Percentiles rank a stretch among this genome's conserved stretches.
phyloP scores from a whole-genome alignment of 2,329 filamentous ascomycete genomes.

The Colletotrichum endophyticum region DNA sequence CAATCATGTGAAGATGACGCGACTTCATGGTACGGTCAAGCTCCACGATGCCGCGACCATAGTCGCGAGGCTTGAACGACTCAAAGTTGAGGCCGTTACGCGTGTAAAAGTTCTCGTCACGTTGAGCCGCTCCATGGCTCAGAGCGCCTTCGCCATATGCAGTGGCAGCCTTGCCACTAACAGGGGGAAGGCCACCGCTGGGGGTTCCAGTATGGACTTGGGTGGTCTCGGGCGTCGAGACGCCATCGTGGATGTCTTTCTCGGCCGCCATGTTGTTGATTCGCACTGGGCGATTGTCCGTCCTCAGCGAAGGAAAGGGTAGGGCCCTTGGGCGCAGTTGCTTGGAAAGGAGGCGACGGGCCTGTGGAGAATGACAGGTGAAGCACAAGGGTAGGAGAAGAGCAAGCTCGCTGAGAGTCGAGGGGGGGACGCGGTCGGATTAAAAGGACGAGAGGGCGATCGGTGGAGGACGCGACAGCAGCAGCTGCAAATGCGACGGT shows the following conservation, averaged over 20 bases:
- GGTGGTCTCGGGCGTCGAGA: constrained; percentile 14
- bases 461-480: neutral
- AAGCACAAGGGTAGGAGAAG: neutral
- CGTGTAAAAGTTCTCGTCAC: constrained; percentile 20
- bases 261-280: neutral
- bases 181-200: neutral
- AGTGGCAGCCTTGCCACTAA: neutral
- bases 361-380: neutral
- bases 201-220: neutral
- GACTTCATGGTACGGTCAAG: constrained; percentile 42
- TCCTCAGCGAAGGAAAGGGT: neutral
- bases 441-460: neutral
- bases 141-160: neutral
- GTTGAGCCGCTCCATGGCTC: neutral
- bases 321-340: neutral
- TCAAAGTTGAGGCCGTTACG: constrained; percentile 26
- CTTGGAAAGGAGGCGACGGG: neutral
- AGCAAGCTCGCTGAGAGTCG: neutral
- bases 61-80: constrained; percentile 26
- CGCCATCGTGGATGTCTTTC: constrained; percentile 11
- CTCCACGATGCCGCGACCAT: constrained; percentile 23
- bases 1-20: constrained; percentile 57
- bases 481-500: neutral
- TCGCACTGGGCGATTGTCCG: neutral
- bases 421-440: constrained; percentile 1